Base-by-base conservation (phyloP, 805 yeast species). In the Myxozyma geophila region DNA sequence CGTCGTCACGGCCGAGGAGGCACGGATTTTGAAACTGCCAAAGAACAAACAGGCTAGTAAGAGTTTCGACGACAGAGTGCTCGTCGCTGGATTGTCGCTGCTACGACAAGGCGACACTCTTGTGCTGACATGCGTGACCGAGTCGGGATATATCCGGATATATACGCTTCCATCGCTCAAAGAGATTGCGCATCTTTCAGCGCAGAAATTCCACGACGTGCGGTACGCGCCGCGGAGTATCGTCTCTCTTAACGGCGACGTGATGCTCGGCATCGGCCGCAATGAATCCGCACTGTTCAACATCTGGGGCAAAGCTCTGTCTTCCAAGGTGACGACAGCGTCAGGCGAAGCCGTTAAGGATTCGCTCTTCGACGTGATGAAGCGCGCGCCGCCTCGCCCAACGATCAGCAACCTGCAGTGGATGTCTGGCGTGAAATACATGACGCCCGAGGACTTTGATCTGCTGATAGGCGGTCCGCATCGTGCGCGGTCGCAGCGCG, bases 301-400 rank as follows among this genome's bases (percentile, higher is more conserved):
- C 36, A 76, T 85, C 1, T 77, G 83, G 73, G 85, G 85, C 1
- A 71, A 75, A 21, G 82, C 82, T 21, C 43, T 58, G 10, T 36
- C 57, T 12, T 33, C 58, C 7, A 52, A 37, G 15, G 33, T 36
- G 13, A 49, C 35, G 10, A 63, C 66, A 44, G 57, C 58, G 51
- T 71, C 67, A 8, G 72, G 69, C n/a, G 21, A 47, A 17, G 17
- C 28, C 1, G 43, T 66, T 1, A 74, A 79, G 0, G 96, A 90
- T 74, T 76, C 81, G 1, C 76, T 95, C 41, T 92, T 87, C 77
- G 88, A 89, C 71, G 87, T 84, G 33, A 83, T 85, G 65, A 80
- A 88, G 51, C 77, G 82, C 6, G 82, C 88, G 21, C 96, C 97
- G 1, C 83, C 85, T 39, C 81, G 98, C 54, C 99, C 99, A 1